Conservation (phyloP, 75 land plant genomes). For the Adiantum capillusveneris region DNA sequence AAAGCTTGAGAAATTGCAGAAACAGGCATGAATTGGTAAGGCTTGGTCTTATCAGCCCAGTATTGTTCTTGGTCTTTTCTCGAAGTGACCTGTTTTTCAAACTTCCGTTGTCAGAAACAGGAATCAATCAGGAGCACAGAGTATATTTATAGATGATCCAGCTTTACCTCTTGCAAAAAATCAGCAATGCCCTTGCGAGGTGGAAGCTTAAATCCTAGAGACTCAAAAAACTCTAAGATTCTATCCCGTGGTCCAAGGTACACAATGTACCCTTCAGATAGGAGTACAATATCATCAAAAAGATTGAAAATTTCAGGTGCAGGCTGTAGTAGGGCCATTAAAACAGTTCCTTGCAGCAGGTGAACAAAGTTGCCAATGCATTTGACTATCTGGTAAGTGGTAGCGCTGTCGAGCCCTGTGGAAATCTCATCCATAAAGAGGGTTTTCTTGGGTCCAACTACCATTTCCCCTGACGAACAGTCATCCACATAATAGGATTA, state of each 20-base stretch:
- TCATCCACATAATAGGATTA: no score
- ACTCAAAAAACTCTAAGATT: slow-evolving; percentile 59
- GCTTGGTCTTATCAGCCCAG: slow-evolving; percentile 51
- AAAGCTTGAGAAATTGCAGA: slow-evolving; percentile 46
- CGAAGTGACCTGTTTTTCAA: slow-evolving; percentile 77
- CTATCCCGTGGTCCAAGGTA: slow-evolving; percentile 77
- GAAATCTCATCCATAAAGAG: slow-evolving; percentile 86
- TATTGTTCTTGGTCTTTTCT: slow-evolving; percentile 85
- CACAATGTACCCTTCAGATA: slow-evolving; percentile 71
- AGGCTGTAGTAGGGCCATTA: slow-evolving; percentile 66
- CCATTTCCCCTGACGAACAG: slow-evolving; percentile 59
- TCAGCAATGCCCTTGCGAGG: slow-evolving; percentile 49
- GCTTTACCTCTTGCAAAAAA: slow-evolving; percentile 52
- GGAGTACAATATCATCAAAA: slow-evolving; percentile 57
- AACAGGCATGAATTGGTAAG: slow-evolving; percentile 50
- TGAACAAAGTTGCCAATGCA: slow-evolving; percentile 52
- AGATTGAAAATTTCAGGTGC: slow-evolving; percentile 64
- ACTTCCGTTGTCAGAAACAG: no score
- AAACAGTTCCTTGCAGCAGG: slow-evolving; percentile 48
- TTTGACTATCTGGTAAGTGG: slow-evolving; percentile 68
- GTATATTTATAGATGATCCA: slow-evolving; percentile 11
- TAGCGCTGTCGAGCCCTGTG: slow-evolving; percentile 77
- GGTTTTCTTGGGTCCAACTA: slow-evolving; percentile 66
- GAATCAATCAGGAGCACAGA: no score
- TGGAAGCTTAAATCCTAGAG: slow-evolving; percentile 42